Evolutionary conservation across 179 eudicot species (phyloP), one percentile per base, ranked within the genome.

Genomic region (Gypsophila paniculata): DNA sequence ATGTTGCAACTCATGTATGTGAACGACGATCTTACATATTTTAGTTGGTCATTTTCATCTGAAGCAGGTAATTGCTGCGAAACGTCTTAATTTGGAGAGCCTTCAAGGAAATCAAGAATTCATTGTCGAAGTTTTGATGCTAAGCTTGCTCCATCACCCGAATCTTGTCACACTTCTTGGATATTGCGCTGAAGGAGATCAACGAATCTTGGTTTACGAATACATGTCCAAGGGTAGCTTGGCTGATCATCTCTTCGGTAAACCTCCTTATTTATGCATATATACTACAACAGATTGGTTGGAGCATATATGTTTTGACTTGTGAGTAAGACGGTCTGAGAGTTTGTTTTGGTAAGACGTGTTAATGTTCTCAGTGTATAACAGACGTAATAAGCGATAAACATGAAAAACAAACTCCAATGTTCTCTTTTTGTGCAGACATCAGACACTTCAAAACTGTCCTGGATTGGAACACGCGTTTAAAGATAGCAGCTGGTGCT

Each of bases 41-140:
- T 61, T 44, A 38, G 5, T 48, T 52, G 71, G 57, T 51, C 61
- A 32, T 75, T 72, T 49, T 13, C 53, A 6, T 46, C 17, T 29
- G 38, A 62, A 53, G 9, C 88, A 90, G 98, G 61, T 75, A 54
- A 74, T 93, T 71, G 98, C 98, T 62, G 77, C 85, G 14, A 93
- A 93, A 79, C 82, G 83, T 72, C 90, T 93, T 19, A 87, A 86
- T 79, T 83, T 82, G 61, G 86, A 89, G 66, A 88, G 96, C 19
- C 86, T 81, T 70, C 98, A 92, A 73, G 98, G 96, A 54, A 88
- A 90, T 76, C 91, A 87, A 81, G 98, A 92, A 73, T 92, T 92
- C 74, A 87, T 90, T 14, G 88, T 93, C 49, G 98, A 93, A 80
- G 93, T 93, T 74, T 79, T 90, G 53, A 86, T 93, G 94, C 65